phyloP scores from a whole-genome alignment of 371 early-diverging fungal species.

The Smittium culicis region DNA sequence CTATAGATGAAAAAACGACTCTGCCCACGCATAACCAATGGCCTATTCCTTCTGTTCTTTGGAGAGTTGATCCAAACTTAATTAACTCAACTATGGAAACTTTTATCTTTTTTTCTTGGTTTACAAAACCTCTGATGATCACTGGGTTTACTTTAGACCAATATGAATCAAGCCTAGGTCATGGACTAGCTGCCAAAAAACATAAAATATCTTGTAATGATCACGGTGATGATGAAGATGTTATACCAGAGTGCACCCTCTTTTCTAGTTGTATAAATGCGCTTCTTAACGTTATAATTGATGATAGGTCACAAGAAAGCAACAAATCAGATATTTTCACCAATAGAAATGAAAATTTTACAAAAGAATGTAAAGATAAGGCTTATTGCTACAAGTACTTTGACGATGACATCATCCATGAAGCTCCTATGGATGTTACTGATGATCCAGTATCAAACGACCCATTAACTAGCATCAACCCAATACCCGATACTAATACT shows the following conservation, averaged over 20 bases:
- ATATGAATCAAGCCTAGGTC: constrained; percentile 11
- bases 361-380: not conserved
- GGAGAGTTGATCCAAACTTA: not conserved
- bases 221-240: not conserved
- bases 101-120: constrained; percentile 9
- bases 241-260: constrained; percentile 1
- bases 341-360: not conserved
- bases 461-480: not conserved
- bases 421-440: not conserved
- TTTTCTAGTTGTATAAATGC: constrained; percentile 2
- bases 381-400: not conserved
- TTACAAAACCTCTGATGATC: constrained; percentile 4
- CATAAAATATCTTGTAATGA: not conserved
- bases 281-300: constrained; percentile 1
- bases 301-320: constrained; percentile 1
- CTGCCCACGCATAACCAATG: constrained; percentile 7
- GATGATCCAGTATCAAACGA: not conserved
- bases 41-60: constrained; percentile 7
- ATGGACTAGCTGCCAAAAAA: not conserved
- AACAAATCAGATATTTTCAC: not conserved
- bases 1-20: not conserved
- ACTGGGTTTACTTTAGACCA: constrained; percentile 7
- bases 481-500: not conserved
- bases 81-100: constrained; percentile 10
- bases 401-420: not conserved